Base-by-base conservation (phyloP, 2,329 filamentous ascomycete species). In the Achaetomium macrosporum region DNA sequence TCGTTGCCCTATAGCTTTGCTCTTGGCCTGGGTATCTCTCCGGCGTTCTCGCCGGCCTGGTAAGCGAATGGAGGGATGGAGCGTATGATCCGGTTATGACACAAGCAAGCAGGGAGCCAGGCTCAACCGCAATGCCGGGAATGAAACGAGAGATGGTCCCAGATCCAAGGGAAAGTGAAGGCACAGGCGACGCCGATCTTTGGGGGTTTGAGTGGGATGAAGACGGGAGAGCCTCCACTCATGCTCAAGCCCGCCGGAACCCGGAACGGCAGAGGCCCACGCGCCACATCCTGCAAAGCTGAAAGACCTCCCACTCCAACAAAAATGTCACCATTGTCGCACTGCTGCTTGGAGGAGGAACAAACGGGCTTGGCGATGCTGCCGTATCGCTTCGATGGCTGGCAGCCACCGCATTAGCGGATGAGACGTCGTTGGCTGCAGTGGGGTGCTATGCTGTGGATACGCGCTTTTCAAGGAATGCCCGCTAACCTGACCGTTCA, bases 291-390 rank as follows among this genome's bases (percentile, higher is more conserved):
- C 16, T 35, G 35, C 33, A 16, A 17, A 46, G 44, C 44, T 46
- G 44, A 46, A 29, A 35, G 30, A 46, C 44, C 25, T 25, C 36
- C 46, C 25, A 4, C 25, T 25, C 25, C 25, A 25, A 25, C n/a
- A n/a, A n/a, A n/a, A n/a, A n/a, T 4, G 25, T 25, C 25, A 7
- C 25, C 4, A 25, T 25, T 25, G 25, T 25, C 25, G 25, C 25
- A 7, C 25, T 7, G 7, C 7, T 25, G 25, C 25, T 25, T 25
- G 25, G 25, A 7, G 3, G 5, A 37, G n/a, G n/a, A 13, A n/a
- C 13, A 35, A 11, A 35, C 19, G n/a, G 47, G 30, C 47, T 50
- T 44, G 48, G 48, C 48, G 41, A 50, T 44, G 48, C 47, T 16
- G 47, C 25, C 25, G 25, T 25, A 25, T 25, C 25, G 4, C 25